Evolutionary conservation across 768 basidiomycete species (phyloP), one percentile per base, ranked within the genome.

Genomic region (Boletus edulis): DNA sequence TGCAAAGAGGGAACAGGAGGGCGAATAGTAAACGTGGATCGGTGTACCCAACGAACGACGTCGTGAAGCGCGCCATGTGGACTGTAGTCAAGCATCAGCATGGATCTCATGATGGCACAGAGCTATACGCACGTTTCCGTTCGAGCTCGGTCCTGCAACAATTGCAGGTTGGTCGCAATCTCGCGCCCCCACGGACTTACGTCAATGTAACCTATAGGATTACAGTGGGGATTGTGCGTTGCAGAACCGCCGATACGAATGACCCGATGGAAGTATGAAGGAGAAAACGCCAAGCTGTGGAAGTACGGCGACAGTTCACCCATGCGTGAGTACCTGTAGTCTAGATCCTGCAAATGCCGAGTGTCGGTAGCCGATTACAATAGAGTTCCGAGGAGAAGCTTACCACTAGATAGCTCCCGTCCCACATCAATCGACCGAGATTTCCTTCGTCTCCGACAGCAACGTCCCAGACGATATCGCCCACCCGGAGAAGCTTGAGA

Each of bases 381-480:
- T 32, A 34, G 5, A 49, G 40, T 52, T 46, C 46, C 52, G 52
- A 52, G 44, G 40, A 52, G 54, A 60, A 29, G 77, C 89, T 64
- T 66, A 93, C 91, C 62, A 94, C 84, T 8, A 94, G 77, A 72
- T 91, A 94, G 56, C 81, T 84, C n/a, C 91, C 91, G 66, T 93
- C 92, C 91, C 91, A 94, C 10, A 92, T 77, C 69, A 93, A 66
- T 58, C 88, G 74, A n/a, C 91, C 91, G 8, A 85, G 78, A 68
- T 94, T 93, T 1, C 86, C 89, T 66, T 94, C 91, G 65, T 93
- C 91, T 10, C 88, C 87, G 2, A 89, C 88, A 5, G 91, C 92
- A 14, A 86, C 77, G 62, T 94, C 92, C 90, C 91, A 94, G 14
- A 94, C 82, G 1, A 93, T 83, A 67, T 94, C 91, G 1, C 91